These are phyloP conservation scores for Sistotremastrum niveocremeum DNA, from an alignment of 768 basidiomycete genomes.

Conservation along the genomic window DNA sequence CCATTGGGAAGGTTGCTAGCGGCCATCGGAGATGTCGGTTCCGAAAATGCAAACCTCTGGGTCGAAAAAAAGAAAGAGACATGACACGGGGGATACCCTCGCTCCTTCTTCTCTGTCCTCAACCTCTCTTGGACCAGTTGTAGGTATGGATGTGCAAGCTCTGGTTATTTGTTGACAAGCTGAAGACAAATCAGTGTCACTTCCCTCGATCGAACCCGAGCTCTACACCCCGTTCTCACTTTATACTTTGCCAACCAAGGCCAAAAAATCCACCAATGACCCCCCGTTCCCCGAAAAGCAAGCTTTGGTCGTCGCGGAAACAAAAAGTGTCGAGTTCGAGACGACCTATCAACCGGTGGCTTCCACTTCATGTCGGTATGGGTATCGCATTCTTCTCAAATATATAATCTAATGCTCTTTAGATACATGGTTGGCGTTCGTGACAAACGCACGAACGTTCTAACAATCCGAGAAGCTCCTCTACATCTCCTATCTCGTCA, in stretches of 20 bases:
- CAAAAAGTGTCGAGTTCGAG: conserved; percentile 70
- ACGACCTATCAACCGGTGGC: conserved; percentile 42
- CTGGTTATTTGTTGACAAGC: not conserved
- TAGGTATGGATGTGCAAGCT: conserved; percentile 26
- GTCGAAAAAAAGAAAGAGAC: not conserved
- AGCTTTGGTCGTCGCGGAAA: conserved; percentile 65
- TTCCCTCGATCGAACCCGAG: conserved; percentile 51
- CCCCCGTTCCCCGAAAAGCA: conserved; percentile 19
- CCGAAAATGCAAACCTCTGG: too few species aligned
- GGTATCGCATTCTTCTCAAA: conserved; percentile 1
- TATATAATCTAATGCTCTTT: not conserved
- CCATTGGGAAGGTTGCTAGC: too few species aligned
- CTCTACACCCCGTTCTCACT: conserved; percentile 40
- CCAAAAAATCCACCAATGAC: conserved; percentile 16
- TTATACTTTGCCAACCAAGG: too few species aligned
- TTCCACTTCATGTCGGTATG: conserved; percentile 52
- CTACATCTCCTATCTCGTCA: conserved; percentile 59
- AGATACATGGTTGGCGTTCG: conserved; percentile 81
- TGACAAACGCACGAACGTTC: conserved; percentile 59
- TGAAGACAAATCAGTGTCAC: conserved; percentile 30
- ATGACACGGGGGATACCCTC: conserved; percentile 25
- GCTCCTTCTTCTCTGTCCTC: conserved; percentile 21
- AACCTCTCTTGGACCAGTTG: conserved; percentile 33
- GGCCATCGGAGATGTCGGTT: too few species aligned
- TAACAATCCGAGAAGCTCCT: conserved; percentile 54